Percentiles rank a stretch among this genome's conserved stretches.
phyloP scores from a whole-genome alignment of 805 yeast species.

The Sungouiozyma intestinalis region DNA sequence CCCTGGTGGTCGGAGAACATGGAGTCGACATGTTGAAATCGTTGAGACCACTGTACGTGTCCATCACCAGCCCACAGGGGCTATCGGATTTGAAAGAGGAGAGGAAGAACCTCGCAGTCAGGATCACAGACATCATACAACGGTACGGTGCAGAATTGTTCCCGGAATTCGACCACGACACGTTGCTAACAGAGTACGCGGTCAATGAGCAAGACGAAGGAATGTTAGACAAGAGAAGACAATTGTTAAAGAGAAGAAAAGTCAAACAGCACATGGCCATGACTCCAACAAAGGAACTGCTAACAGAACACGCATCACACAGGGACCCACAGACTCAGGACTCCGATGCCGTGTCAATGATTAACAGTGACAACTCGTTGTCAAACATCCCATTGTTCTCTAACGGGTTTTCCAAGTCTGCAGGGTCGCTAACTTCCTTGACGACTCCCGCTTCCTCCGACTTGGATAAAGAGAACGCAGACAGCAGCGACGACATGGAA shows the following conservation, averaged over 20 bases:
- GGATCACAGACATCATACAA: slow-evolving; percentile 72
- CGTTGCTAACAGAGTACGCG: slow-evolving; percentile 13
- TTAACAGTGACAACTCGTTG: slow-evolving; percentile 29
- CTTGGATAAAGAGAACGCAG: slow-evolving; percentile 10
- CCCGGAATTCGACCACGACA: slow-evolving; percentile 62
- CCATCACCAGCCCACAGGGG: slow-evolving; percentile 48
- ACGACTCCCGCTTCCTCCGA: slow-evolving; percentile 18
- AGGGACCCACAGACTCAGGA: slow-evolving; percentile 20
- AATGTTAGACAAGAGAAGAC: slow-evolving; percentile 31
- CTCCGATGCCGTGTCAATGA: slow-evolving; percentile 38
- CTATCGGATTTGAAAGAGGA: slow-evolving; percentile 48
- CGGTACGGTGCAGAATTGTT: slow-evolving; percentile 73
- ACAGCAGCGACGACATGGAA: slow-evolving; percentile 6
- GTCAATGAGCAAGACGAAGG: slow-evolving; percentile 29
- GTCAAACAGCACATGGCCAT: slow-evolving; percentile 4
- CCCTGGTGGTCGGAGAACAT: slow-evolving; percentile 82
- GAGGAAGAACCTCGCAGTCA: slow-evolving; percentile 52
- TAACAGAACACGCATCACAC: slow-evolving; percentile 4
- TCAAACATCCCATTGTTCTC: slow-evolving; percentile 35
- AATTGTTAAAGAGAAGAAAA: slow-evolving; percentile 22
- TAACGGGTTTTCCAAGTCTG: slow-evolving; percentile 17
- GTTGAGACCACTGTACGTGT: slow-evolving; percentile 65
- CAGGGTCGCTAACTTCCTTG: slow-evolving; percentile 23
- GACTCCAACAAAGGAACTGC: slow-evolving; percentile 6
- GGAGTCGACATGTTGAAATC: slow-evolving; percentile 86